Base-by-base conservation (phyloP, 352 stramenopile species). In the Nothophytophthora sp. region DNA sequence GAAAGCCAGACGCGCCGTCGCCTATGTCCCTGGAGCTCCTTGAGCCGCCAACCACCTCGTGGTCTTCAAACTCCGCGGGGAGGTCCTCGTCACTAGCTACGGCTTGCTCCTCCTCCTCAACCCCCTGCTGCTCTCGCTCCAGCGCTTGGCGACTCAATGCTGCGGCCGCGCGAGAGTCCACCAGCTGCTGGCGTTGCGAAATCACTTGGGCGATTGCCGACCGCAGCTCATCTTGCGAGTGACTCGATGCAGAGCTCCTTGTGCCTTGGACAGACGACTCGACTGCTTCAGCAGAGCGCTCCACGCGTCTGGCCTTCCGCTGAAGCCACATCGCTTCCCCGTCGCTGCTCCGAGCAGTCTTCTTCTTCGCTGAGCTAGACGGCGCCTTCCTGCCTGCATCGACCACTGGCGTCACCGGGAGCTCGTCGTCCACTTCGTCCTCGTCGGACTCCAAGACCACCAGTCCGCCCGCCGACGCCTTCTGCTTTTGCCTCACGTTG, bases 121-220 rank as follows among this genome's bases (percentile, higher is more conserved):
- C n/a, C n/a, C n/a, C n/a, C n/a, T n/a, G n/a, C n/a, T n/a, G n/a
- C n/a, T n/a, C n/a, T n/a, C n/a, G n/a, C n/a, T n/a, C n/a, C n/a
- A n/a, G n/a, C n/a, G 36, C 28, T 25, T 51, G 39, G 18, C 18
- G 24, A 27, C 19, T 33, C 20, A 36, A 40, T 18, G 27, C 22
- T 29, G 33, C 19, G 24, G 12, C 19, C 10, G 16, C 2, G 11
- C 30, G 49, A 18, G 42, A 46, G 16, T 60, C 36, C 16, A 60
- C 30, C 20, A 64, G 42, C 40, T 57, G 25, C 19, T 58, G 51
- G 44, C 51, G 52, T 22, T 63, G 58, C 15, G 58, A 67, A 9
- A 67, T 35, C 15, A 63, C 41, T 63, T 67, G 45, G 2, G 58
- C 45, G 33, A 63, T 63, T 9, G 52, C 51, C 25, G 51, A 67